Evolutionary conservation across 2,329 filamentous ascomycete genomes (phyloP).

Genomic region (Epichloe uncinata): DNA sequence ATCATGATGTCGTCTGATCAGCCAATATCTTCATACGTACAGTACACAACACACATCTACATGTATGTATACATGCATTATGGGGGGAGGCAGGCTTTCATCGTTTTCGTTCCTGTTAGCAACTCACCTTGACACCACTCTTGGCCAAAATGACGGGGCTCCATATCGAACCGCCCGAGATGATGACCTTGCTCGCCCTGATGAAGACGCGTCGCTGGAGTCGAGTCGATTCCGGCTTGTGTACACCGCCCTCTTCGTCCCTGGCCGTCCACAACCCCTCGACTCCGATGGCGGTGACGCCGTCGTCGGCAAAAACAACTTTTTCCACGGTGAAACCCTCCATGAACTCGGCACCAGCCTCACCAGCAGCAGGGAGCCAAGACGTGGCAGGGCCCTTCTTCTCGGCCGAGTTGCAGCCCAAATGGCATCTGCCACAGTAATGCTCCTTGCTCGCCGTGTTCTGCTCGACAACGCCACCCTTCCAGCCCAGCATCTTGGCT

Average conservation of each 20-base stretch:
- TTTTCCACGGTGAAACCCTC: constrained; percentile 66
- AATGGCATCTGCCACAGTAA: constrained; percentile 53
- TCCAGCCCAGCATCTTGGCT: constrained; percentile 58
- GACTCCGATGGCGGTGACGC: constrained; percentile 53
- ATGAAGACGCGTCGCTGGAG: constrained; percentile 51
- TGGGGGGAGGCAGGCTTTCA: too few relatives aligned
- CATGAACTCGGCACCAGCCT: constrained; percentile 65
- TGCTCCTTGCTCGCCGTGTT: constrained; percentile 66
- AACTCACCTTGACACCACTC: constrained; percentile 55
- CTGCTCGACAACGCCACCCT: constrained; percentile 56
- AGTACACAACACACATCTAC: too few relatives aligned
- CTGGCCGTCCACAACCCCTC: constrained; percentile 63
- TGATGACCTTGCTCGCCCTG: constrained; percentile 66
- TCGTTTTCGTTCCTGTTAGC: not conserved
- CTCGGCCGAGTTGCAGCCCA: constrained; percentile 50
- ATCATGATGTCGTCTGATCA: not conserved
- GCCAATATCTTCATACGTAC: too few relatives aligned
- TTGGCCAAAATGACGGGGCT: constrained; percentile 64
- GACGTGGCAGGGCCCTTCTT: constrained; percentile 70
- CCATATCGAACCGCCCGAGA: constrained; percentile 65
- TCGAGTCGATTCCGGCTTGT: constrained; percentile 33
- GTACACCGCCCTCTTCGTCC: constrained; percentile 46
- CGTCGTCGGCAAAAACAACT: constrained; percentile 51
- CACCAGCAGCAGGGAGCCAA: constrained; percentile 68
- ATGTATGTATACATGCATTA: too few relatives aligned